phyloP scores from a whole-genome alignment of 306 rosid genomes.

The Alnus glutinosa region DNA sequence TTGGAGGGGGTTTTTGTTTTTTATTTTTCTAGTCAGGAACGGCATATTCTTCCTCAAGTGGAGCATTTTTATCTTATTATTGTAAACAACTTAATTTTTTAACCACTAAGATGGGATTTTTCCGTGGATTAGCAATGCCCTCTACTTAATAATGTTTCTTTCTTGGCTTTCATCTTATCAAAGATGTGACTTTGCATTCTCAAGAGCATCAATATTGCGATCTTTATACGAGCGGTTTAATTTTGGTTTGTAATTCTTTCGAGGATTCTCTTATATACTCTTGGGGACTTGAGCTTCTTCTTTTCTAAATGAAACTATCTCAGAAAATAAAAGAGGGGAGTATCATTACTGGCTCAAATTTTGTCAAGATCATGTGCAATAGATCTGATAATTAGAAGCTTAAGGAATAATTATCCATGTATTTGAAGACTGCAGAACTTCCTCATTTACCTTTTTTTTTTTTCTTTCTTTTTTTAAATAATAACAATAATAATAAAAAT shows the following conservation, averaged over 20 bases:
- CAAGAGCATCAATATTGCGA: background rate
- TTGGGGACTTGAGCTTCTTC: background rate
- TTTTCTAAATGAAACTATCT: background rate
- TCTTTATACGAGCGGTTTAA: background rate
- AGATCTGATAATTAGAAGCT: background rate
- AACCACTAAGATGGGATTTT: background rate
- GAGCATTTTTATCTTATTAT: background rate
- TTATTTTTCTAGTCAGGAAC: background rate
- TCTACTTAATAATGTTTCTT: background rate
- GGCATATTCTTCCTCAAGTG: background rate
- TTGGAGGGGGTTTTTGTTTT: background rate
- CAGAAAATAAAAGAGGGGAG: background rate
- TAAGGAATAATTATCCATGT: slow-evolving; percentile 1
- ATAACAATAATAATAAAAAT: too few relatives aligned
- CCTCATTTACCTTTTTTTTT: background rate
- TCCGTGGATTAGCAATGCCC: background rate
- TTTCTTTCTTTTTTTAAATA: too few relatives aligned
- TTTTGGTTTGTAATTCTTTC: background rate
- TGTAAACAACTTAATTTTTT: background rate
- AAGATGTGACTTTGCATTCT: background rate
- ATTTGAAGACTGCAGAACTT: background rate
- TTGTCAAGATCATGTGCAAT: background rate
- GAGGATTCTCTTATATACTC: background rate
- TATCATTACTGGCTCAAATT: too few relatives aligned
- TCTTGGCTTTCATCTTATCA: background rate